Evolutionary conservation across 106 monocot genomes (phyloP).

Genomic region (Cymbidium sinense): DNA sequence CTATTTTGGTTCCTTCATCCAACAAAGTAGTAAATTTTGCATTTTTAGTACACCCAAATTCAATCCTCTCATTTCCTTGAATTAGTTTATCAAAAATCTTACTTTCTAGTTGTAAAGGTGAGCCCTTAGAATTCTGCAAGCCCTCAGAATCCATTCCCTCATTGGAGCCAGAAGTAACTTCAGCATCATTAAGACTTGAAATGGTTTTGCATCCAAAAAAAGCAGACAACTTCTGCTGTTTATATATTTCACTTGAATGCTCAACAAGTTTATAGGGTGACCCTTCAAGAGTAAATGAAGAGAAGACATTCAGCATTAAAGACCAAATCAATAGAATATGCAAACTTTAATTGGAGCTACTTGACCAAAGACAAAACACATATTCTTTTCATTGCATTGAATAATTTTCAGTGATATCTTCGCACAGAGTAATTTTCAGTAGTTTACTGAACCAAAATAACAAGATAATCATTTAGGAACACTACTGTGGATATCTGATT

Average conservation of each 20-base stretch:
- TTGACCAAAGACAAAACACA: neutral
- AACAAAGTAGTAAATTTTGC: conserved; percentile 14
- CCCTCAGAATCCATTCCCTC: conserved; percentile 16
- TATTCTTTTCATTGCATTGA: neutral
- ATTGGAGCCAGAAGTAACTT: conserved; percentile 4
- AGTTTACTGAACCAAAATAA: neutral
- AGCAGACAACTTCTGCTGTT: conserved; percentile 67
- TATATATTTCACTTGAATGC: conserved; percentile 24
- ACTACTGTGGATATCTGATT: neutral
- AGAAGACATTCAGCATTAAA: neutral
- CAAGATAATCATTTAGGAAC: neutral
- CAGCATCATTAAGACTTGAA: conserved; percentile 21
- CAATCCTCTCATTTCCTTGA: conserved; percentile 13
- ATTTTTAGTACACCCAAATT: conserved; percentile 13
- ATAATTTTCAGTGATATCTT: neutral
- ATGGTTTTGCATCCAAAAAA: conserved; percentile 51
- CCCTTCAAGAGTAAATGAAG: conserved; percentile 35
- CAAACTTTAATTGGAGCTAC: neutral
- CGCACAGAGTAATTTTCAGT: neutral
- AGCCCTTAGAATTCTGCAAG: conserved; percentile 10
- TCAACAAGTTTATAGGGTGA: conserved; percentile 60
- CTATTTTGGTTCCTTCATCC: conserved; percentile 17
- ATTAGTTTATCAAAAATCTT: neutral
- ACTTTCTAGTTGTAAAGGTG: conserved; percentile 7
- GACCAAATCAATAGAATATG: neutral